Percentiles rank a stretch among this genome's conserved stretches.
Evolutionary conservation across 1,284 basidiomycete genomes (phyloP).

Genomic region (Anthracocystis walkeri): DNA sequence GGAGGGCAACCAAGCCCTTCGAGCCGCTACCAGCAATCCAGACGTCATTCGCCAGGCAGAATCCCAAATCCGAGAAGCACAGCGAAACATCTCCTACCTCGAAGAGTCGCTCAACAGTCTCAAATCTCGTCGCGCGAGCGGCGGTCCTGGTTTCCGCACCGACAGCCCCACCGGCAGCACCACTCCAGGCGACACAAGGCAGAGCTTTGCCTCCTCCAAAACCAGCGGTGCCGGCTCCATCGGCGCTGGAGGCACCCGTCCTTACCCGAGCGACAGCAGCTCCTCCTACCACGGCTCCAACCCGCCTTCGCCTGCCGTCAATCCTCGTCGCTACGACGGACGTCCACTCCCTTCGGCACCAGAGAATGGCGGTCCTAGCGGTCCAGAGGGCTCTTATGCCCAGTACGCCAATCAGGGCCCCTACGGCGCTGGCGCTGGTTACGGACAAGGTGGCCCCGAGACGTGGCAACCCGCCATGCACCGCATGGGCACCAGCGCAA

Average conservation of each 20-base stretch:
- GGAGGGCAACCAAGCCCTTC: conserved; percentile 83
- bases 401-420: conserved; percentile 49
- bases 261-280: conserved; percentile 54
- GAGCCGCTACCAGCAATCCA: conserved; percentile 84
- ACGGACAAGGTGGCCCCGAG: conserved; percentile 24
- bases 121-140: conserved; percentile 76
- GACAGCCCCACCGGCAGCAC: conserved; percentile 43
- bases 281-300: conserved; percentile 48
- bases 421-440: conserved; percentile 29
- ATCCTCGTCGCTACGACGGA: conserved; percentile 51
- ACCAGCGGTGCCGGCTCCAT: conserved; percentile 25
- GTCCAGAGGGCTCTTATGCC: conserved; percentile 36
- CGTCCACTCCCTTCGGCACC: conserved; percentile 46
- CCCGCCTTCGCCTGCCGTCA: conserved; percentile 41
- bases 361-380: conserved; percentile 6
- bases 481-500: conserved; percentile 60
- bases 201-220: conserved; percentile 48
- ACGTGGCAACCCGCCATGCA: conserved; percentile 59
- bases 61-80: conserved; percentile 87
- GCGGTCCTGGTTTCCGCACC: conserved; percentile 43
- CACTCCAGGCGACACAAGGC: conserved; percentile 29
- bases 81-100: conserved; percentile 86
- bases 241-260: conserved; percentile 13
- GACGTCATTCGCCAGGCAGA: conserved; percentile 82
- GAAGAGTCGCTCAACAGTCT: conserved; percentile 86